phyloP scores from a whole-genome alignment of 2,329 filamentous ascomycete species.

The Diplodia mutila region DNA sequence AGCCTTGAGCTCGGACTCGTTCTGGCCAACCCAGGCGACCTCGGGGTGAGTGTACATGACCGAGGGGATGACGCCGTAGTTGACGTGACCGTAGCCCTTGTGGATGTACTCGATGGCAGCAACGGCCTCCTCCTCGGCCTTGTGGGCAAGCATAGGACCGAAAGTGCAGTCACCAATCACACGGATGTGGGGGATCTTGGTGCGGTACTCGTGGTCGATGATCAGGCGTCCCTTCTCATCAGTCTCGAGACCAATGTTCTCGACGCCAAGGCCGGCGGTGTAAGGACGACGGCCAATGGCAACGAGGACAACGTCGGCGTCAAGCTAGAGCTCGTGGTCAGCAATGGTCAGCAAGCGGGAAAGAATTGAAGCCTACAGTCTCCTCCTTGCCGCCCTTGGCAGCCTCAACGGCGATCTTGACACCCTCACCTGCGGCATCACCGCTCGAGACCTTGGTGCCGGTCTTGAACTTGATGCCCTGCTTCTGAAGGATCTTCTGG shows the following conservation, averaged over 20 bases:
- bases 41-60: constrained; percentile 99
- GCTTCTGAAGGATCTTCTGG: constrained; percentile 93
- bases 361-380: constrained; percentile 60
- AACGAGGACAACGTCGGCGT: constrained; percentile 93
- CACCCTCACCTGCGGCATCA: constrained; percentile 74
- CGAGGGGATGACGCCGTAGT: constrained; percentile 95
- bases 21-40: constrained; percentile 98
- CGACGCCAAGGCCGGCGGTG: constrained; percentile 85
- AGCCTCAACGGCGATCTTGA: constrained; percentile 85
- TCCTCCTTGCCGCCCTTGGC: constrained; percentile 97
- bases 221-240: constrained; percentile 94
- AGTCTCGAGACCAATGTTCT: constrained; percentile 89
- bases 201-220: constrained; percentile 98
- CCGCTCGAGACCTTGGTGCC: constrained; percentile 92
- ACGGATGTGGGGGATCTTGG: constrained; percentile 95
- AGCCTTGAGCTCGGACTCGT: constrained; percentile 92
- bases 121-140: constrained; percentile 97
- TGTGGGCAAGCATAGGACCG: constrained; percentile 98
- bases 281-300: constrained; percentile 96
- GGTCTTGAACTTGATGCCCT: constrained; percentile 98
- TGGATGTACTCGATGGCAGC: constrained; percentile 96
- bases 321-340: constrained; percentile 62
- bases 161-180: constrained; percentile 96
- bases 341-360: neutral
- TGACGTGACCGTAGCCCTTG: constrained; percentile 97